Evolutionary conservation across 2,329 filamentous ascomycete genomes (phyloP).

Genomic region (Ceratocystis ficicola): DNA sequence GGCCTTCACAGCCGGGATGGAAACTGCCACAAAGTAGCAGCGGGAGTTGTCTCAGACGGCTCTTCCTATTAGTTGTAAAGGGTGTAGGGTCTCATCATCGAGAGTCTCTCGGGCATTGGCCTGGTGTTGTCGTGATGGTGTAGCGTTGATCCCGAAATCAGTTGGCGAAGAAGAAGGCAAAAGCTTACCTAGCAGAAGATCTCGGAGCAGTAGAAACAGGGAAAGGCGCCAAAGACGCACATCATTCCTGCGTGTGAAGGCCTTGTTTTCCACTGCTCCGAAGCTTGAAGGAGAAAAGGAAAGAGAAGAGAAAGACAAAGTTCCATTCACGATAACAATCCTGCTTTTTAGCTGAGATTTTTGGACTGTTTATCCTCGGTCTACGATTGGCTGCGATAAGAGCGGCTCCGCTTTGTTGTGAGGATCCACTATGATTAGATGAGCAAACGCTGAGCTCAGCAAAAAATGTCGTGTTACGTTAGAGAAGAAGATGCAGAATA

Average conservation of each 20-base stretch:
- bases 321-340: background rate
- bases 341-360: background rate
- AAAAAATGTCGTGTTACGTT: background rate
- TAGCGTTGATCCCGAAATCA: background rate
- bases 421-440: background rate
- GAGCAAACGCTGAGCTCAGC: background rate
- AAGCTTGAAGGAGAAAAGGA: background rate
- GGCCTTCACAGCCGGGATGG: constrained; percentile 23
- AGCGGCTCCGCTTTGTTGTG: background rate
- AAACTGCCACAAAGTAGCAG: constrained; percentile 23
- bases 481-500: background rate
- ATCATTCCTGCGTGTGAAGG: background rate
- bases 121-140: background rate
- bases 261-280: background rate
- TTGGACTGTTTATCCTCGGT: background rate
- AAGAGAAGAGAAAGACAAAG: background rate
- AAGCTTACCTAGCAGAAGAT: constrained; percentile 5
- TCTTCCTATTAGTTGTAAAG: constrained; percentile 31
- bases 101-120: constrained; percentile 5
- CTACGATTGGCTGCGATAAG: constrained; percentile 1
- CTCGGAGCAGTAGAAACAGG: background rate
- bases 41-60: constrained; percentile 32
- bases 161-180: background rate
- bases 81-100: constrained; percentile 32
- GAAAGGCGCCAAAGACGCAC: background rate